phyloP scores from a whole-genome alignment of 176 grass and related monocot genomes.

The Rhynchospora tenuis region DNA sequence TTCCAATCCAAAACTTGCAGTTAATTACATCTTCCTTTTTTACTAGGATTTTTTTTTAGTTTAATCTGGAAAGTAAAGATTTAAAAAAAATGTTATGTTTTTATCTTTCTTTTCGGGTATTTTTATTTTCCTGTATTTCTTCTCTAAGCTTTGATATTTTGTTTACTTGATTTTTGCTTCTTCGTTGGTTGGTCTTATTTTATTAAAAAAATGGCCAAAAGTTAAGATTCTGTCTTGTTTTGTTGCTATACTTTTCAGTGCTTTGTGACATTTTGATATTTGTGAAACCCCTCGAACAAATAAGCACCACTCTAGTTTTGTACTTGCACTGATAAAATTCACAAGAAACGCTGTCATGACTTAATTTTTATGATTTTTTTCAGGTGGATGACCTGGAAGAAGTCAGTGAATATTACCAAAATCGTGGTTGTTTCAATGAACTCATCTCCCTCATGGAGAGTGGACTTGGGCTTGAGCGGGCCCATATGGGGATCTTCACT shows the following conservation, averaged over 20 bases:
- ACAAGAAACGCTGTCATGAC: neutral
- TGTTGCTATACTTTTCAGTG: neutral
- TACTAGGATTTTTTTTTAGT: too few species aligned
- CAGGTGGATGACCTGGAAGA: conserved; percentile 46
- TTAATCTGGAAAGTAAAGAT: neutral
- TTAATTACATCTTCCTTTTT: neutral
- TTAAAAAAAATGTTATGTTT: neutral
- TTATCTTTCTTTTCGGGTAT: neutral
- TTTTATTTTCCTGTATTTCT: neutral
- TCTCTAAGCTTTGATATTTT: neutral
- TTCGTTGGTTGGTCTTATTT: neutral
- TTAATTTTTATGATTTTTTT: neutral
- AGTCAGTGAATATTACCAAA: conserved; percentile 48
- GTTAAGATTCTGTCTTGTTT: neutral
- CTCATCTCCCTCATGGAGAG: conserved; percentile 49
- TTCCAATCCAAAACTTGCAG: neutral
- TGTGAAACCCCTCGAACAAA: neutral
- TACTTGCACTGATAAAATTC: neutral
- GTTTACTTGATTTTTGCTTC: neutral
- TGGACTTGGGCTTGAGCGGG: conserved; percentile 57
- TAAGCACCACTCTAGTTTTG: neutral
- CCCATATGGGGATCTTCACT: conserved; percentile 91
- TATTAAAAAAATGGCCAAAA: neutral
- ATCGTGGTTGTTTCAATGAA: conserved; percentile 41
- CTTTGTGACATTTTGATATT: neutral